Conservation (phyloP, 345 rosid species). For the Melastoma malabathricum region DNA sequence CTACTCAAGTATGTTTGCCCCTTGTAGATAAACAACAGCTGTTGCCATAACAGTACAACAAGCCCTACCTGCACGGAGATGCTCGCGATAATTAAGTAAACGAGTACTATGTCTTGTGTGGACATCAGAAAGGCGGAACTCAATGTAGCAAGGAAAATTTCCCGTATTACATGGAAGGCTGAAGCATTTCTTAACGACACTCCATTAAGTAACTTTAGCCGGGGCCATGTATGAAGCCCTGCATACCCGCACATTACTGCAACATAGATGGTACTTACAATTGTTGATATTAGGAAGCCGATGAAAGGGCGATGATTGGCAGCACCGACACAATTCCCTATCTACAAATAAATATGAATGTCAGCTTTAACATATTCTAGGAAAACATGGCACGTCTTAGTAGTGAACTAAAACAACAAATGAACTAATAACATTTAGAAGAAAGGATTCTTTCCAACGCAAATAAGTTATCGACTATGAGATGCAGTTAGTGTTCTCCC, state of each 20-base stretch:
- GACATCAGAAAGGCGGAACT: constrained; percentile 45
- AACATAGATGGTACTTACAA: constrained; percentile 37
- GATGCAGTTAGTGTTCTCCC: too few relatives aligned
- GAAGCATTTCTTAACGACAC: constrained; percentile 10
- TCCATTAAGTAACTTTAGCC: background rate
- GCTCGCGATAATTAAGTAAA: constrained; percentile 62
- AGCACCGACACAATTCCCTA: constrained; percentile 93
- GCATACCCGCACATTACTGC: constrained; percentile 30
- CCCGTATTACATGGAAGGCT: constrained; percentile 32
- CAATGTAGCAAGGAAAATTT: constrained; percentile 26
- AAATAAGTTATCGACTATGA: too few relatives aligned
- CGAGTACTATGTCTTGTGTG: constrained; percentile 51
- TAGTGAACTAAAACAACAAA: background rate
- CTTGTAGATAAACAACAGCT: constrained; percentile 59
- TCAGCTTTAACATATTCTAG: background rate
- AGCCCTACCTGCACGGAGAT: constrained; percentile 61
- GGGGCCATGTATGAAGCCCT: constrained; percentile 39
- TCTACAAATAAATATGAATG: constrained; percentile 31
- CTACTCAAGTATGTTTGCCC: constrained; percentile 70
- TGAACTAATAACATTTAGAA: too few relatives aligned
- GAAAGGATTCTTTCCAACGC: too few relatives aligned
- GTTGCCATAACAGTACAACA: constrained; percentile 72
- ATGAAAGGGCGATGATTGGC: constrained; percentile 58
- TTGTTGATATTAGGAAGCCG: constrained; percentile 56
- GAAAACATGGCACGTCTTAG: background rate